phyloP scores from a whole-genome alignment of 78 protist species.

The Dictyostelium firmibasis region DNA sequence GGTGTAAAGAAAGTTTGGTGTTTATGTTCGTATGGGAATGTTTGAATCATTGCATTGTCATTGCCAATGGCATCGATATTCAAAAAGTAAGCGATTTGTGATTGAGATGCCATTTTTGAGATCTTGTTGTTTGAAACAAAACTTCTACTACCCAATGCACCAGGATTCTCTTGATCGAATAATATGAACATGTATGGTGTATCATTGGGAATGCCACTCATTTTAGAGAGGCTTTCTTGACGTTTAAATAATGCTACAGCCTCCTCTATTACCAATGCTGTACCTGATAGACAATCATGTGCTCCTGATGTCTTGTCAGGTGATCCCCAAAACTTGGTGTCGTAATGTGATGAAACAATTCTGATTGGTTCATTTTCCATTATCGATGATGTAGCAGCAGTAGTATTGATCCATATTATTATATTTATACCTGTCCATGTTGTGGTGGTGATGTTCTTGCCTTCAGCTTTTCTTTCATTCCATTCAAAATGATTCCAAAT shows the following conservation, averaged over 20 bases:
- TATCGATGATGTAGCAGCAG: background rate
- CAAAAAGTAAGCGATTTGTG: constrained; percentile 12
- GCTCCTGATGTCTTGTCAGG: constrained; percentile 46
- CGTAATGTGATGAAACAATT: constrained; percentile 29
- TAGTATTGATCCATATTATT: constrained; percentile 31
- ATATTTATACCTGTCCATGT: constrained; percentile 76
- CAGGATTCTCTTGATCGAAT: constrained; percentile 78
- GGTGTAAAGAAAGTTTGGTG: constrained; percentile 32
- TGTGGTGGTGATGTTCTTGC: constrained; percentile 53
- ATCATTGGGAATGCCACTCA: background rate
- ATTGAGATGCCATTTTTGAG: background rate
- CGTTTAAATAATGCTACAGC: background rate
- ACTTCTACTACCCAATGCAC: constrained; percentile 40
- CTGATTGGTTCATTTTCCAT: background rate
- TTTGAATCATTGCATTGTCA: background rate
- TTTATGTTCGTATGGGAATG: constrained; percentile 58
- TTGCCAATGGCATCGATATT: constrained; percentile 33
- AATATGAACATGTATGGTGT: constrained; percentile 45
- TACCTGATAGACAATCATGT: constrained; percentile 41
- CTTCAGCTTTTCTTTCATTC: constrained; percentile 35
- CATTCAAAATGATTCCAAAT: constrained; percentile 67
- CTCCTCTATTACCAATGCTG: constrained; percentile 12
- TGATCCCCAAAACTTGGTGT: constrained; percentile 60
- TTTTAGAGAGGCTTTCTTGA: background rate
- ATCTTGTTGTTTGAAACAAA: constrained; percentile 4